phyloP scores from a whole-genome alignment of 2,329 filamentous ascomycete genomes.

The Colletotrichum chlorophyti region DNA sequence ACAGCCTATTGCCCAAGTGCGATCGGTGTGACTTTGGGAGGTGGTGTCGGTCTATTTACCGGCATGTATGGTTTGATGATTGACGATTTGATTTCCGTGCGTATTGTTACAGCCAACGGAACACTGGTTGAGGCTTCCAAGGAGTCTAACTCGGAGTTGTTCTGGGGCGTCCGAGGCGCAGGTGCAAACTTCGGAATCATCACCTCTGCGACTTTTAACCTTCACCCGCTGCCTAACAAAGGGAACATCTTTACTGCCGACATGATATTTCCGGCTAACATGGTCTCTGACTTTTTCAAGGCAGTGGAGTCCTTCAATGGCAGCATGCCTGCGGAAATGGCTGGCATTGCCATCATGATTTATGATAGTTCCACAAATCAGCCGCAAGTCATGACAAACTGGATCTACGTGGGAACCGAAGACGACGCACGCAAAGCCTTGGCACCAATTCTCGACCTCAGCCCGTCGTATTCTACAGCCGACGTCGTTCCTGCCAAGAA shows the following conservation, averaged over 20 bases:
- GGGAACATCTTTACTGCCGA: background rate
- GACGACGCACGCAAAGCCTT: background rate
- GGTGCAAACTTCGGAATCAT: constrained; percentile 1
- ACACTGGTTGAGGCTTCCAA: background rate
- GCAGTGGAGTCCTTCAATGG: background rate
- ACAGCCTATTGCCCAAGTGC: background rate
- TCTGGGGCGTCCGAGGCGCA: constrained; percentile 20
- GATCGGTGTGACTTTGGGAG: background rate
- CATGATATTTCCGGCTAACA: background rate
- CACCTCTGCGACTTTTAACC: background rate
- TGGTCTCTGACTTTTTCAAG: background rate
- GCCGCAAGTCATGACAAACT: background rate
- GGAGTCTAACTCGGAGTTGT: constrained; percentile 8
- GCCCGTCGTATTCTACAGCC: background rate
- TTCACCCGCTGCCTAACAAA: background rate
- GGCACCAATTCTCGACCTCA: background rate
- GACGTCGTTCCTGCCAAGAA: background rate
- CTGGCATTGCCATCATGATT: background rate
- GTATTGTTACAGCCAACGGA: background rate
- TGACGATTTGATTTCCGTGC: constrained; percentile 2
- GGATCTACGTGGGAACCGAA: background rate
- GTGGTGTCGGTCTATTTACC: background rate
- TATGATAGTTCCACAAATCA: background rate
- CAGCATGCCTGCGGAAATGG: background rate
- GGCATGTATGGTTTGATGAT: constrained; percentile 10